Conservation (phyloP, 2,329 filamentous ascomycete genomes). For the Dactylella cylindrospora region DNA sequence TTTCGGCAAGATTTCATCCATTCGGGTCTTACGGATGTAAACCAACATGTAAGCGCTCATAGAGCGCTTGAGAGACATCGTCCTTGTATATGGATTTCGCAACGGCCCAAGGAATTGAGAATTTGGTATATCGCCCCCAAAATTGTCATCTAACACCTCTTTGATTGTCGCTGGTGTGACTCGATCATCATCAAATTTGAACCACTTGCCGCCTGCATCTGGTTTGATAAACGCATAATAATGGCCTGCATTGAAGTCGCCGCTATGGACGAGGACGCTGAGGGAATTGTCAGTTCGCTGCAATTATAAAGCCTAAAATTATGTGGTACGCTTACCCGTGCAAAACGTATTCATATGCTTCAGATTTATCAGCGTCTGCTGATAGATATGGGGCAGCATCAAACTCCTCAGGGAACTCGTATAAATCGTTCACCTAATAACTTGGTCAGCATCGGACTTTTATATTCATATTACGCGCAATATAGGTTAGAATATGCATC, state of each 20-base stretch:
- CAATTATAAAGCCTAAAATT: no score
- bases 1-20: constrained; percentile 78
- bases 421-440: constrained; percentile 74
- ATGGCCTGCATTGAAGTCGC: constrained; percentile 93
- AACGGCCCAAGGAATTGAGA: constrained; percentile 54
- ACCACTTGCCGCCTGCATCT: constrained; percentile 88
- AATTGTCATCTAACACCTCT: constrained; percentile 95
- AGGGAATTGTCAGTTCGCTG: no score
- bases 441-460: not conserved
- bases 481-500: not conserved
- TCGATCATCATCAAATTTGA: constrained; percentile 95
- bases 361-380: constrained; percentile 79
- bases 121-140: constrained; percentile 74
- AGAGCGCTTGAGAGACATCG: constrained; percentile 66
- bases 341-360: constrained; percentile 87
- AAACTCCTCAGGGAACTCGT: constrained; percentile 82
- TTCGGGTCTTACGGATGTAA: constrained; percentile 82
- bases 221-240: constrained; percentile 98
- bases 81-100: constrained; percentile 66
- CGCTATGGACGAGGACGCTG: constrained; percentile 89
- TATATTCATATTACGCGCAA: not conserved
- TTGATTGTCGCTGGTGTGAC: constrained; percentile 90
- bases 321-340: constrained; percentile 58
- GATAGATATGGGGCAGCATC: constrained; percentile 85
- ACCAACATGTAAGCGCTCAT: constrained; percentile 99